These are phyloP conservation scores for Ascocoryne sarcoides DNA, from an alignment of 2,329 filamentous ascomycete species.

Conservation along the genomic window DNA sequence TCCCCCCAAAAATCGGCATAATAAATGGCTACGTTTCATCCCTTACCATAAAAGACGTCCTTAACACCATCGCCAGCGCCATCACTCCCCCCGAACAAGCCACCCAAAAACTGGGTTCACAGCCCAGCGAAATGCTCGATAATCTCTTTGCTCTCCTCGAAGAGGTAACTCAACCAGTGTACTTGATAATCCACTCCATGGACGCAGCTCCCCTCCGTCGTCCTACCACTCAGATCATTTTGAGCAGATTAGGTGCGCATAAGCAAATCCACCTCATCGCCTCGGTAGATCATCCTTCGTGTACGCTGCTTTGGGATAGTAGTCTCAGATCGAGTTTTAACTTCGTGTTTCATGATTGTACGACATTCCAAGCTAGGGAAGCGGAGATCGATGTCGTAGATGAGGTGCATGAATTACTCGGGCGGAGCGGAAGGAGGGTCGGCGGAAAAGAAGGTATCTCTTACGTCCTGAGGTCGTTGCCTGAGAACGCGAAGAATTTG, in stretches of 20 bases:
- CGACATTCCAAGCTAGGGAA: slow-evolving; percentile 71
- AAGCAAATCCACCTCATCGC: slow-evolving; percentile 64
- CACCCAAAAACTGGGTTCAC: slow-evolving; percentile 36
- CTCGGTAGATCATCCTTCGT: slow-evolving; percentile 82
- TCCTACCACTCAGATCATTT: slow-evolving; percentile 56
- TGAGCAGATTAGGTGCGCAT: slow-evolving; percentile 70
- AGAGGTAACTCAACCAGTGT: slow-evolving; percentile 40
- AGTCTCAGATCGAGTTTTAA: slow-evolving; percentile 73
- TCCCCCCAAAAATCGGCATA: slow-evolving; percentile 56
- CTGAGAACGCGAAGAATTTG: slow-evolving; percentile 82
- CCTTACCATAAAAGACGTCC: slow-evolving; percentile 58
- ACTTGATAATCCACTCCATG: slow-evolving; percentile 75
- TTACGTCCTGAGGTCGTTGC: slow-evolving; percentile 82
- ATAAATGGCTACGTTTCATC: slow-evolving; percentile 75
- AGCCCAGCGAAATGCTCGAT: slow-evolving; percentile 59
- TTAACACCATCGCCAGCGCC: slow-evolving; percentile 59
- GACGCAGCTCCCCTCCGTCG: slow-evolving; percentile 72
- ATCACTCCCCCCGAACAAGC: slow-evolving; percentile 21
- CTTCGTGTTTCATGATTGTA: slow-evolving; percentile 89
- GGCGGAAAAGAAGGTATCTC: slow-evolving; percentile 86
- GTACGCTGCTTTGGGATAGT: slow-evolving; percentile 82
- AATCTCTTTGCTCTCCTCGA: slow-evolving; percentile 55
- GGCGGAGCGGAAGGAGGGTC: slow-evolving; percentile 67
- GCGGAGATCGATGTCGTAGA: slow-evolving; percentile 79
- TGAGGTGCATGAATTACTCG: slow-evolving; percentile 79